These are phyloP conservation scores for Thielaviopsis punctulata DNA, from an alignment of 2,329 filamentous ascomycete species.

Conservation along the genomic window DNA sequence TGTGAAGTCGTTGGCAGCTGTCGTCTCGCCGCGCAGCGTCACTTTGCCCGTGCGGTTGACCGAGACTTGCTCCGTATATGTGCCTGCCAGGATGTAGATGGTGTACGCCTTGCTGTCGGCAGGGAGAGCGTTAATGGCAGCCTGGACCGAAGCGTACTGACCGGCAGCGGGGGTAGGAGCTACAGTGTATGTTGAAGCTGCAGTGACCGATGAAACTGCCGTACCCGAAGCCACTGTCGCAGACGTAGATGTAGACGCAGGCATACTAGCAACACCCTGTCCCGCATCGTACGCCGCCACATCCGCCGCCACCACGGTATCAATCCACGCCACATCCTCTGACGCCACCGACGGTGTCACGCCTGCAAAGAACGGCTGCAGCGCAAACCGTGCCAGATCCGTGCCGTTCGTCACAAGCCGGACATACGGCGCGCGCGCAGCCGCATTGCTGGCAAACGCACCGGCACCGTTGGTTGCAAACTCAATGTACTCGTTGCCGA, in stretches of 20 bases:
- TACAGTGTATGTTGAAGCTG: slow-evolving; percentile 1
- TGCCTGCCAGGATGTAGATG: slow-evolving; percentile 26
- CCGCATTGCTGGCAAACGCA: slow-evolving; percentile 22
- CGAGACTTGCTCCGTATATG: slow-evolving; percentile 43
- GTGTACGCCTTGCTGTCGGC: slow-evolving; percentile 18
- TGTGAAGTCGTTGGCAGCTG: slow-evolving; percentile 31
- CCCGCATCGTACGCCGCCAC: background rate
- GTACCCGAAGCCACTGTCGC: background rate
- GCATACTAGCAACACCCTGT: background rate
- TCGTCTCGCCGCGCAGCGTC: slow-evolving; percentile 42
- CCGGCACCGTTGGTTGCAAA: slow-evolving; percentile 25
- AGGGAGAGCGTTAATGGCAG: slow-evolving; percentile 14
- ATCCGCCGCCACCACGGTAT: slow-evolving; percentile 17
- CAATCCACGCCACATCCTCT: slow-evolving; percentile 21
- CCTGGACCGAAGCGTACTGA: slow-evolving; percentile 15
- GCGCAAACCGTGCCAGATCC: slow-evolving; percentile 20
- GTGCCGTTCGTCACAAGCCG: slow-evolving; percentile 18
- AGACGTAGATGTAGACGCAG: background rate
- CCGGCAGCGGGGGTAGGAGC: slow-evolving; percentile 11
- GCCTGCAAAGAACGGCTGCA: slow-evolving; percentile 21
- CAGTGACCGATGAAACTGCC: background rate
- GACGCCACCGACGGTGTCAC: slow-evolving; percentile 20
- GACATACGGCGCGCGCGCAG: slow-evolving; percentile 20
- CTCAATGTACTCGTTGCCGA: slow-evolving; percentile 23
- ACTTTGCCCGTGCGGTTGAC: slow-evolving; percentile 32